A percentile compares a stretch with the other conserved stretches of the same genome.
Conservation (phyloP, 2,329 filamentous ascomycete genomes). For the Trichoderma oligosporum region DNA sequence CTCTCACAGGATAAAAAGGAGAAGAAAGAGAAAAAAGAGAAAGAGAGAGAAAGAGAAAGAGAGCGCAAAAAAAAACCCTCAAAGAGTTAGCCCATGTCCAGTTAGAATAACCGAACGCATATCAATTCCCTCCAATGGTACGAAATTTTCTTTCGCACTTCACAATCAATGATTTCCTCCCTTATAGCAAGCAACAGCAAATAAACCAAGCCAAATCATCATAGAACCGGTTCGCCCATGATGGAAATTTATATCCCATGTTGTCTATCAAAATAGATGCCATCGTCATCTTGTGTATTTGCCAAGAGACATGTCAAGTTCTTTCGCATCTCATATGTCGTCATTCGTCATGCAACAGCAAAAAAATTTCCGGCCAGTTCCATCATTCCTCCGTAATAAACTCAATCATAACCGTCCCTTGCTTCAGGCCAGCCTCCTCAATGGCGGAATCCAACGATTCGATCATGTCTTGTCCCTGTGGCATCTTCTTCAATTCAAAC, state of each 20-base stretch:
- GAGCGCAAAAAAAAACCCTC: background rate
- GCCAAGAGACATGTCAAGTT: background rate
- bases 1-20: background rate
- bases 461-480: conserved; percentile 74
- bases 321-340: conserved; percentile 2
- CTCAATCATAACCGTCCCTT: conserved; percentile 93
- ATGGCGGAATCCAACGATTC: conserved; percentile 70
- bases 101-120: background rate
- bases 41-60: background rate
- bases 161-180: background rate
- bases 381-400: conserved; percentile 58
- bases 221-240: conserved; percentile 13
- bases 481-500: conserved; percentile 86
- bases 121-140: background rate
- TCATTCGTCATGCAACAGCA: conserved; percentile 8
- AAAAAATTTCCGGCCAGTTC: background rate
- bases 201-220: conserved; percentile 11
- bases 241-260: conserved; percentile 7
- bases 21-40: background rate
- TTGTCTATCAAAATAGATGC: conserved; percentile 15
- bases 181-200: background rate
- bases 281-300: background rate
- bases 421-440: conserved; percentile 78
- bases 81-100: background rate
- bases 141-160: background rate